phyloP scores from a whole-genome alignment of 768 basidiomycete species.

The Suillus spraguei region DNA sequence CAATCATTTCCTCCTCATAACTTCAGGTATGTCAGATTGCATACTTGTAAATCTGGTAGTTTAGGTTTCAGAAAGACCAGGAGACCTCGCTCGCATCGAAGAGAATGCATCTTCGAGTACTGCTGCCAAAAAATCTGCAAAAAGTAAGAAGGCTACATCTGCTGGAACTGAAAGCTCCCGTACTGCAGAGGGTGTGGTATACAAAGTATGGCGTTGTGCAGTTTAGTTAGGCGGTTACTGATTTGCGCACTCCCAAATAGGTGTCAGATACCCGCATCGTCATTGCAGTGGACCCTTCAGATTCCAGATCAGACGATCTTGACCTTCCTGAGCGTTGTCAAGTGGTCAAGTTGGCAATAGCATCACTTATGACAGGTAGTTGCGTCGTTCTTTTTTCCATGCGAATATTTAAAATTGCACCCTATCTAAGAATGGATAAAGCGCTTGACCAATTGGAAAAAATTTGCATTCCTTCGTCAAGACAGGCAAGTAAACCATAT shows the following conservation, averaged over 20 bases:
- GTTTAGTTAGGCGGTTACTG: neutral
- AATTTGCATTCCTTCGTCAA: constrained; percentile 31
- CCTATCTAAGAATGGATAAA: constrained; percentile 74
- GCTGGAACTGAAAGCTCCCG: constrained; percentile 36
- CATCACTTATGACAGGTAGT: constrained; percentile 70
- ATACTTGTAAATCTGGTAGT: constrained; percentile 12
- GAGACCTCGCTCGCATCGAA: constrained; percentile 88
- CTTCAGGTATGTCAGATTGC: constrained; percentile 55
- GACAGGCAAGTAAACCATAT: constrained; percentile 22
- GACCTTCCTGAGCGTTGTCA: constrained; percentile 86
- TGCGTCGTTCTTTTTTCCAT: neutral
- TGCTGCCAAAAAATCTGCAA: constrained; percentile 42
- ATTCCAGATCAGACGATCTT: constrained; percentile 61
- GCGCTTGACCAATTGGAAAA: constrained; percentile 70
- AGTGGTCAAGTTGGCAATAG: constrained; percentile 87
- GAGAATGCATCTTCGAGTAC: constrained; percentile 53
- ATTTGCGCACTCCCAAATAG: constrained; percentile 36
- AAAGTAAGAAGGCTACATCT: constrained; percentile 42
- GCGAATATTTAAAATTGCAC: neutral
- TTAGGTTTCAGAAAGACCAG: constrained; percentile 53
- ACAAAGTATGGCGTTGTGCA: constrained; percentile 55
- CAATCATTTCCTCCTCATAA: constrained; percentile 83
- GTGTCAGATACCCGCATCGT: constrained; percentile 82
- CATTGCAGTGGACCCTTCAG: constrained; percentile 72
- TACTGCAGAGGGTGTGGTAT: constrained; percentile 80